Conservation (phyloP, 352 stramenopile species). For the Ophiocytium majus region DNA sequence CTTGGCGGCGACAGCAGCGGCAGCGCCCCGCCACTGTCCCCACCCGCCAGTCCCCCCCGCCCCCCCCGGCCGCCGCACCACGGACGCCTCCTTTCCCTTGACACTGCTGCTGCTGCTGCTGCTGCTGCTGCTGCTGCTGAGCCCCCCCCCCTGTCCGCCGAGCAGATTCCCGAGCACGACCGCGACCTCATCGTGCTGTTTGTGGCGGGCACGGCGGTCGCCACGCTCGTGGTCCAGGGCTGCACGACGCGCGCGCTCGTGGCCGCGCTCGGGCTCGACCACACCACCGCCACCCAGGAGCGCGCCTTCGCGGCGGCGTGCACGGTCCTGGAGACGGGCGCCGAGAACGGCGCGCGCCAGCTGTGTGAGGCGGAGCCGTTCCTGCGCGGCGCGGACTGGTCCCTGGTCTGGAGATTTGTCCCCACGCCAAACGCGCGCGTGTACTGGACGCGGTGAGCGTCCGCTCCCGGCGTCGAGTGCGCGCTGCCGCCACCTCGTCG, state of each 20-base stretch:
- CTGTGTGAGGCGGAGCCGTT: conserved; percentile 35
- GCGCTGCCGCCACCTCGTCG: too few species aligned
- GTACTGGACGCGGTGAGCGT: too few species aligned
- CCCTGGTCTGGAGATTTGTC: conserved; percentile 36
- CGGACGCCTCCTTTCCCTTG: too few species aligned
- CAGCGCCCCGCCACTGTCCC: too few species aligned
- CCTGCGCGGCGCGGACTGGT: conserved; percentile 40
- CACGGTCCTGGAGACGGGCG: conserved; percentile 30
- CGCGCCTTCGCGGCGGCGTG: conserved; percentile 18
- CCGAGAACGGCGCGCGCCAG: conserved; percentile 17
- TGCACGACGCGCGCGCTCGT: conserved; percentile 48
- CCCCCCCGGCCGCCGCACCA: too few species aligned
- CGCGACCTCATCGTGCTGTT: conserved; percentile 40
- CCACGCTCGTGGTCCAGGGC: conserved; percentile 62
- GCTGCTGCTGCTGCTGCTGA: too few species aligned
- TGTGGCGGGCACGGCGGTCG: conserved; percentile 59
- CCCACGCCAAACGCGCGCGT: background rate
- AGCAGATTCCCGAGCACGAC: conserved; percentile 28
- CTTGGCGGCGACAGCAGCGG: too few species aligned
- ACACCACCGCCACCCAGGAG: background rate
- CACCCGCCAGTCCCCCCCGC: too few species aligned
- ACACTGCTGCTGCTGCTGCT: too few species aligned
- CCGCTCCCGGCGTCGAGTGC: too few species aligned
- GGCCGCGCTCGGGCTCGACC: conserved; percentile 41
- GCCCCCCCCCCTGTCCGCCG: background rate